Percentiles rank a stretch among this genome's conserved stretches.
Evolutionary conservation across 768 basidiomycete species (phyloP).

Genomic region (Rhodotorula diobovata): DNA sequence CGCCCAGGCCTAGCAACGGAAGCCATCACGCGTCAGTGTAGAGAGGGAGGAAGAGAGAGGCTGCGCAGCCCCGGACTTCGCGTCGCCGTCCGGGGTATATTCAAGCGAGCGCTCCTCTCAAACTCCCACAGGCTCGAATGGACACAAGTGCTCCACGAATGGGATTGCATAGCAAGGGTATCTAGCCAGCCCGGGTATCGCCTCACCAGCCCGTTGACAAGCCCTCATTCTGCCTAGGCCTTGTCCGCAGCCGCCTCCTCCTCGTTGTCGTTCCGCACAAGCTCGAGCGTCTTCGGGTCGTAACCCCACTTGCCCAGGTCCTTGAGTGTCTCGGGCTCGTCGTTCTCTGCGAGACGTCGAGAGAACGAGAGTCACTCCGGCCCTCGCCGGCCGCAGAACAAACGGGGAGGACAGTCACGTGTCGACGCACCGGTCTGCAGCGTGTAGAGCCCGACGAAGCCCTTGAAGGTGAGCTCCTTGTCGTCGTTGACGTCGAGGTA

Average conservation of each 20-base stretch:
- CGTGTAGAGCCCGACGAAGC: slow-evolving; percentile 28
- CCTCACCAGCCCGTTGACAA: neutral
- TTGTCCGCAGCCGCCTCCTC: neutral
- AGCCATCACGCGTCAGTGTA: neutral
- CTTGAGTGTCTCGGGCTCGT: slow-evolving; percentile 23
- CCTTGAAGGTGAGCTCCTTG: slow-evolving; percentile 27
- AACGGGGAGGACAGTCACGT: neutral
- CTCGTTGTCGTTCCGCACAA: neutral
- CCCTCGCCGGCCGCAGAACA: neutral
- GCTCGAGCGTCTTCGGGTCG: slow-evolving; percentile 19
- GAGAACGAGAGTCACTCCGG: too few species aligned
- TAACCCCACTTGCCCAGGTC: slow-evolving; percentile 31
- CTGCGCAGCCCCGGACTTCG: neutral
- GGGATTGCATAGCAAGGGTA: neutral
- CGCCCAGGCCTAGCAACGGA: neutral
- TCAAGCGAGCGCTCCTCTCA: neutral
- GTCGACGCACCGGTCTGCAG: slow-evolving; percentile 28
- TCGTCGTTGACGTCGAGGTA: slow-evolving; percentile 24
- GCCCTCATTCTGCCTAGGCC: neutral
- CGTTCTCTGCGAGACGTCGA: slow-evolving; percentile 17
- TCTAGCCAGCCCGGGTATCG: neutral
- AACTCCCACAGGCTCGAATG: too few species aligned
- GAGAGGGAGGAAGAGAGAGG: neutral
- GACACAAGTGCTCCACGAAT: too few species aligned
- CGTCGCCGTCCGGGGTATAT: neutral